These are phyloP conservation scores for Pugionium cornutum DNA, from an alignment of 345 rosid species.

Conservation along the genomic window DNA sequence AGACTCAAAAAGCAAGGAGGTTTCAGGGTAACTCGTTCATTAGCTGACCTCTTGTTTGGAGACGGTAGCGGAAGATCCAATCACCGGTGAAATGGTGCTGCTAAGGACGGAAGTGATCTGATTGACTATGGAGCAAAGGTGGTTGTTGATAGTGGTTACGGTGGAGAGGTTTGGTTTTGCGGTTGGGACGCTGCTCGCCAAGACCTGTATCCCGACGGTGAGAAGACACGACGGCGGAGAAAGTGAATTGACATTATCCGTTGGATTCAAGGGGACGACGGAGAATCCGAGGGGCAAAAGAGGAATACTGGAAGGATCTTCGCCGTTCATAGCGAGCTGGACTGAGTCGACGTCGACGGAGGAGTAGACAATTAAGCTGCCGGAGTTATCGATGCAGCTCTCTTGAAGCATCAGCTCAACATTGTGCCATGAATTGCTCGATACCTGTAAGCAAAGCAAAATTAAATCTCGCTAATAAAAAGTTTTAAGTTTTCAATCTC, in stretches of 20 bases:
- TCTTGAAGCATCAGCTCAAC: conserved; percentile 60
- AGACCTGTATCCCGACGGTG: conserved; percentile 53
- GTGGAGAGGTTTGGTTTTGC: conserved; percentile 46
- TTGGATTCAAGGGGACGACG: conserved; percentile 42
- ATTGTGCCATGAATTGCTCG: conserved; percentile 21
- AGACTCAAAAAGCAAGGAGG: conserved; percentile 36
- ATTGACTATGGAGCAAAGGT: conserved; percentile 46
- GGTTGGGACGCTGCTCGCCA: conserved; percentile 41
- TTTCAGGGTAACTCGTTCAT: conserved; percentile 48
- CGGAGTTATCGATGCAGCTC: conserved; percentile 54
- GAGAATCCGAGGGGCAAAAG: conserved; percentile 61
- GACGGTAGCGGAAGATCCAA: conserved; percentile 36
- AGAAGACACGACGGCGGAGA: conserved; percentile 44
- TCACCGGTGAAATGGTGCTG: conserved; percentile 6
- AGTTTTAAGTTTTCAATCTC: not conserved
- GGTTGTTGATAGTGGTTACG: conserved; percentile 46
- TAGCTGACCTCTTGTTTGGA: conserved; percentile 34
- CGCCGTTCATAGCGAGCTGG: conserved; percentile 43
- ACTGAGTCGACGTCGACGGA: conserved; percentile 47
- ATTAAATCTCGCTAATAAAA: not conserved
- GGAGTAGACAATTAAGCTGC: conserved; percentile 55
- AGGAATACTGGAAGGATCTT: conserved; percentile 41
- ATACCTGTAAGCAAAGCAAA: not conserved
- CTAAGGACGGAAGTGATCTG: conserved; percentile 47
- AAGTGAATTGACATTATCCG: conserved; percentile 11